Base-by-base conservation (phyloP, 495 filamentous ascomycete species). In the Aspergillus hancockii region DNA sequence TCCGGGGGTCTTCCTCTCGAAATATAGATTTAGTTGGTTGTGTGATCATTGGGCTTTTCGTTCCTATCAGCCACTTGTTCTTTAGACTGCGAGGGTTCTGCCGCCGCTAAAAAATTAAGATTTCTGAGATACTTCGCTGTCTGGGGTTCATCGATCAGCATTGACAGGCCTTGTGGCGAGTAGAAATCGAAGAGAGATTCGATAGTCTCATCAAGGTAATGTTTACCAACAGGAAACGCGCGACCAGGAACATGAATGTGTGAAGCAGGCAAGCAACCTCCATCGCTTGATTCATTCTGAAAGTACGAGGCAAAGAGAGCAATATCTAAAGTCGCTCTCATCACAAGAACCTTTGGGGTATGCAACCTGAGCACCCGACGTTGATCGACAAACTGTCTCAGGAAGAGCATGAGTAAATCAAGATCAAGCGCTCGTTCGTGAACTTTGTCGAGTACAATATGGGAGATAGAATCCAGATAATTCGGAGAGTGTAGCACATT, bases 401-500 rank as follows among this genome's bases (percentile, higher is more conserved):
- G 59, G 21, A 83, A 62, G 41, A 84, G 75, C 64, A 87, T 74
- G 18, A 84, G 68, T 55, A 85, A 79, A 59, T 87, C 84, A 32
- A 83, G 81, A 7, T 70, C 57, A 22, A 83, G 74, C 61, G 83
- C 78, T 53, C 84, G 76, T 60, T 85, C 83, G 64, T 87, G 84
- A 34, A 86, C 83, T 69, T 87, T 84, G 54, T 87, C 84, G 53
- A 87, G 78, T 31, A 87, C 71, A 18, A 87, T 67, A 58, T 86
- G 81, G 7, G 83, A 80, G 36, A 77, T 63, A 12, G 63, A 65
- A 43, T 79, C 71, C 47, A 86, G 59, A 8, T 74, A 60, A 14
- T 70, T 60, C 23, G 70, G 63, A 25, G 63, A 60, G 52, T 83
- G 78, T 12, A 86, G 60, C 51, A 80, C 74, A 52, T 78, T 76